phyloP scores from a whole-genome alignment of 441 rosid species.

The Corymbia calophylla region DNA sequence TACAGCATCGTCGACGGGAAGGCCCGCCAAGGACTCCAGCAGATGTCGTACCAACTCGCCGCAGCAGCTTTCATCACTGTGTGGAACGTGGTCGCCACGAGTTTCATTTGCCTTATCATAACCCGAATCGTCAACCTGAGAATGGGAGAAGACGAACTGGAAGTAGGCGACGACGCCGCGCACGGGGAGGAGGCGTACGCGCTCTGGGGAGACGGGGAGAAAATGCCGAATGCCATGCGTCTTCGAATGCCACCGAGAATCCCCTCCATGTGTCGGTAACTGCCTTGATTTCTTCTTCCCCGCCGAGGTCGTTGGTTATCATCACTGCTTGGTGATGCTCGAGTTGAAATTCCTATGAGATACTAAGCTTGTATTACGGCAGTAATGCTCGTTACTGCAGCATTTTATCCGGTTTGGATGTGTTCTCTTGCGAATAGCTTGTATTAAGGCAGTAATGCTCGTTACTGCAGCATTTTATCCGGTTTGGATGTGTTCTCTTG shows the following conservation, averaged over 20 bases:
- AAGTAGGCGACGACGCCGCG: conserved; percentile 47
- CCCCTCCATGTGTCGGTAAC: conserved; percentile 15
- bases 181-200: conserved; percentile 29
- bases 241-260: conserved; percentile 13
- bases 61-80: conserved; percentile 35
- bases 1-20: conserved; percentile 14
- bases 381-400: background rate
- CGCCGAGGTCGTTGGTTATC: background rate
- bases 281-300: background rate
- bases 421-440: background rate
- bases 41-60: conserved; percentile 25
- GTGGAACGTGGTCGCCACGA: conserved; percentile 40
- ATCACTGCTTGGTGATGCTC: background rate
- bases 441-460: background rate
- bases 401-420: background rate
- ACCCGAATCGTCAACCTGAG: conserved; percentile 34
- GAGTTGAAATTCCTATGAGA: background rate
- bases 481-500: background rate
- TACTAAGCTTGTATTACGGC: background rate
- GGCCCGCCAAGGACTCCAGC: conserved; percentile 20
- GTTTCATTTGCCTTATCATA: conserved; percentile 43
- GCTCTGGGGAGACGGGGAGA: conserved; percentile 16
- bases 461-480: background rate
- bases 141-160: conserved; percentile 43
- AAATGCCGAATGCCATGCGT: conserved; percentile 13